Evolutionary conservation across 1,139 yeast genomes (phyloP).

Genomic region (Meyerozyma elateridarum): DNA sequence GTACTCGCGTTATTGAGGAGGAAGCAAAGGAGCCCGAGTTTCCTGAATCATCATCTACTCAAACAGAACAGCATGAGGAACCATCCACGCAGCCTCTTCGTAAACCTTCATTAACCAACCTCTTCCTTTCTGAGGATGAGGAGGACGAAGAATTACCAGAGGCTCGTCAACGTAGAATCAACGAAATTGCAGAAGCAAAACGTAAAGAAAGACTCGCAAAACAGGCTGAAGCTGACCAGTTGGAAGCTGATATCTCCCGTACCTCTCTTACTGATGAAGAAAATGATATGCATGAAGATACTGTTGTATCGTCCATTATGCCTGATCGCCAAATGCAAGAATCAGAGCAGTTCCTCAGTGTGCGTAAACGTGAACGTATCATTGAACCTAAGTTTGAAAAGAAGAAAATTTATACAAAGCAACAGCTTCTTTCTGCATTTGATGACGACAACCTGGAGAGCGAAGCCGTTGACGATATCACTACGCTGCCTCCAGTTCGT

Average conservation of each 20-base stretch:
- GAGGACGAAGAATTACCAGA: constrained; percentile 14
- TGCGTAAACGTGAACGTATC: constrained; percentile 30
- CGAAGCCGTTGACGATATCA: constrained; percentile 12
- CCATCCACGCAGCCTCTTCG: no score
- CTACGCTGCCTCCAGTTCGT: constrained; percentile 9
- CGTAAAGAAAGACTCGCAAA: constrained; percentile 20
- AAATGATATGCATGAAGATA: constrained; percentile 26
- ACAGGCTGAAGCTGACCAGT: constrained; percentile 18
- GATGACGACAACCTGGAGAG: constrained; percentile 25
- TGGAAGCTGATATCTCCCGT: constrained; percentile 32
- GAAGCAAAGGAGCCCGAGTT: constrained; percentile 6
- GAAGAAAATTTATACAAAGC: constrained; percentile 26
- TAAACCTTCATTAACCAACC: no score
- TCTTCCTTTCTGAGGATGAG: constrained; percentile 6
- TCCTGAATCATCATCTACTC: constrained; percentile 4
- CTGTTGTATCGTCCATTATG: constrained; percentile 15
- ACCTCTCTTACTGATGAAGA: constrained; percentile 41
- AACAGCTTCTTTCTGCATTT: constrained; percentile 31
- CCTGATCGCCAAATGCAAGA: constrained; percentile 27
- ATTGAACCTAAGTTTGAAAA: constrained; percentile 32
- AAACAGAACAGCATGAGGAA: no score
- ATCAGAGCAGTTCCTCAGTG: constrained; percentile 32
- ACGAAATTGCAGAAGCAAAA: constrained; percentile 15
- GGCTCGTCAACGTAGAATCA: constrained; percentile 1
- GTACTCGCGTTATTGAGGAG: constrained; percentile 5